Percentiles rank a stretch among this genome's conserved stretches.
phyloP scores from a whole-genome alignment of 2,329 filamentous ascomycete genomes.

The Paraphoma chrysanthemicola region DNA sequence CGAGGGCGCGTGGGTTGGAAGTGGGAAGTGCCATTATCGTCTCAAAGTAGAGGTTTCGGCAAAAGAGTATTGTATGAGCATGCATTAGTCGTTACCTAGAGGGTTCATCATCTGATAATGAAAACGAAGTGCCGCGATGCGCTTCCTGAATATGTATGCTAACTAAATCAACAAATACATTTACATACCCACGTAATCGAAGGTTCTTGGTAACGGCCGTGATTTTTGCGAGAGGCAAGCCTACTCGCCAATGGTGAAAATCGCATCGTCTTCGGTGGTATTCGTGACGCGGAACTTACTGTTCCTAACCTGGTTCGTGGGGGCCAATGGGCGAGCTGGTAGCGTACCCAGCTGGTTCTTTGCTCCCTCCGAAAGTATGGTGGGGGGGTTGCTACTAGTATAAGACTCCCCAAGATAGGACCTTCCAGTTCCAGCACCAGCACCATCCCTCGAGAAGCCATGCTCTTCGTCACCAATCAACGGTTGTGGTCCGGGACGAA shows the following conservation, averaged over 20 bases:
- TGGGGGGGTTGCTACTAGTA: not conserved
- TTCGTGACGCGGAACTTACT: not conserved
- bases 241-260: not conserved
- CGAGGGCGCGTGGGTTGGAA: not conserved
- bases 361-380: not conserved
- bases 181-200: too few relatives aligned
- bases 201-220: too few relatives aligned
- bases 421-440: not conserved
- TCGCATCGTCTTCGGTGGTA: not conserved
- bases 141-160: not conserved
- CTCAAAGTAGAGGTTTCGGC: not conserved
- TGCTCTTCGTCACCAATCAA: not conserved
- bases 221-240: not conserved
- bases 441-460: not conserved
- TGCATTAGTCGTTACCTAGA: too few relatives aligned
- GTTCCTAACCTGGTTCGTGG: not conserved
- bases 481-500: not conserved
- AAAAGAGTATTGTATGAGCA: too few relatives aligned
- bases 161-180: not conserved
- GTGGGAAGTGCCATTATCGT: not conserved
- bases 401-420: not conserved
- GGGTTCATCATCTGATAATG: too few relatives aligned
- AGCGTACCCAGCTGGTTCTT: not conserved
- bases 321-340: not conserved
- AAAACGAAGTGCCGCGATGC: too few relatives aligned